Evolutionary conservation across 768 basidiomycete genomes (phyloP), one percentile per base, ranked within the genome.

Genomic region (Tulasnella calospora): DNA sequence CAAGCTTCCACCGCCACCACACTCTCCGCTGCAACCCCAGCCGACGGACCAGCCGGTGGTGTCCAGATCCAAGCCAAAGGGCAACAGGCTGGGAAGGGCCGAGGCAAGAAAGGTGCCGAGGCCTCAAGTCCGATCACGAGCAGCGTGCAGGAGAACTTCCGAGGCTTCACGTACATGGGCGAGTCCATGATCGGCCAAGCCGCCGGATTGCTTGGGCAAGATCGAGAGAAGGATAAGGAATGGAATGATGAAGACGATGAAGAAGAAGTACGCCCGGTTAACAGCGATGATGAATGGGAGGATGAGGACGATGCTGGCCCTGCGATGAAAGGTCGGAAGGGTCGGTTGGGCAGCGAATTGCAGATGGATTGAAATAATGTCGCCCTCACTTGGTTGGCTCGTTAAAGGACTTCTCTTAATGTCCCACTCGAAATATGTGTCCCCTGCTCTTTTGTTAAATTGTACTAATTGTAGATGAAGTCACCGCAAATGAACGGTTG

Each of bases 121-220:
- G 85, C 81, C 57, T 91, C 89, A 15, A 90, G 89, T 41, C 95
- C 94, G 55, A 86, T 98, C 82, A 96, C 96, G 80, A 94, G 87
- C 83, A 94, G 92, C 82, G 94, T 98, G 70, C 96, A 99, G 86
- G 96, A 96, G 86, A 95, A 98, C 83, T 99, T 99, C 85, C 89
- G 92, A 70, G 97, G 97, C 27, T 99, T 99, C 87, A 96, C 85
- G 13, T 86, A 86, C 80, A 84, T 84, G 46, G 86, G 86, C 55
- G 85, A 85, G 79, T 83, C 82, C 55, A 81, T 84, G 79, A 82
- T 87, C 7, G 86, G 85, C 15, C 84, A 86, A n/a, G 85, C 85
- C 74, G 81, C 81, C 80, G 83, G 86, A 61, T 88, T 89, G 83
- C 89, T 90, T 67, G 81, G 80, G 0, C 80, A 82, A 30, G 88